Evolutionary conservation across 139 green algal species (phyloP), one percentile per base, ranked within the genome.

Genomic region (Pleodorina starrii): DNA sequence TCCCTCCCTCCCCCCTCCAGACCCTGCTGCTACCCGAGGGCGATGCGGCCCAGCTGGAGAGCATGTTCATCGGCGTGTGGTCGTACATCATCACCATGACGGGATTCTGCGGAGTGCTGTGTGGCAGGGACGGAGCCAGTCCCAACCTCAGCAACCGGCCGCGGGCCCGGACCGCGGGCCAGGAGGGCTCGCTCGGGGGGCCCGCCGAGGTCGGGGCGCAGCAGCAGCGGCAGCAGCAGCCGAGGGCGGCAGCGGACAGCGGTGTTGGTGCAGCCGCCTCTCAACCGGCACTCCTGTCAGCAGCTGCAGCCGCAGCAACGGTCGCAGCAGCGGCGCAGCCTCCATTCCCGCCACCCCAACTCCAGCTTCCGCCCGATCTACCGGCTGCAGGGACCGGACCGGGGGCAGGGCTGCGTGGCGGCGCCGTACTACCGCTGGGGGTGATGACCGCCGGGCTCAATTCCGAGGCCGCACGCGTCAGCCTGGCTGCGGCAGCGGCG

Each of bases 101-200:
- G 48, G 77, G 77, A n/a, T 84, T 84, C 50, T 84, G 77, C 77
- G 77, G 48, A 1, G 16, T 84, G 2, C 77, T 84, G 32, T 84
- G 77, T 32, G 77, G 77, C 4, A 32, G 29, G 3, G 77, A 84
- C 75, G 12, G 16, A 25, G 46, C 27, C 48, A 32, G 38, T 4
- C 3, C 4, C 43, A 43, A 19, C 27, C 19, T 35, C 27, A 50
- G 10, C 38, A 32, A 6, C 29, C 29, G 63, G 63, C 63, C 6
- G 12, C 35, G 12, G 2, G 10, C 5, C 36, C 35, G 69, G n/a
- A n/a, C n/a, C n/a, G n/a, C n/a, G n/a, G n/a, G n/a, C n/a, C n/a
- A n/a, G n/a, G n/a, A n/a, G n/a, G n/a, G n/a, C n/a, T n/a, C n/a
- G n/a, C n/a, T n/a, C n/a, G n/a, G n/a, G n/a, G n/a, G n/a, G n/a